Base-by-base conservation (phyloP, 805 yeast species). In the Priceomyces medius region DNA sequence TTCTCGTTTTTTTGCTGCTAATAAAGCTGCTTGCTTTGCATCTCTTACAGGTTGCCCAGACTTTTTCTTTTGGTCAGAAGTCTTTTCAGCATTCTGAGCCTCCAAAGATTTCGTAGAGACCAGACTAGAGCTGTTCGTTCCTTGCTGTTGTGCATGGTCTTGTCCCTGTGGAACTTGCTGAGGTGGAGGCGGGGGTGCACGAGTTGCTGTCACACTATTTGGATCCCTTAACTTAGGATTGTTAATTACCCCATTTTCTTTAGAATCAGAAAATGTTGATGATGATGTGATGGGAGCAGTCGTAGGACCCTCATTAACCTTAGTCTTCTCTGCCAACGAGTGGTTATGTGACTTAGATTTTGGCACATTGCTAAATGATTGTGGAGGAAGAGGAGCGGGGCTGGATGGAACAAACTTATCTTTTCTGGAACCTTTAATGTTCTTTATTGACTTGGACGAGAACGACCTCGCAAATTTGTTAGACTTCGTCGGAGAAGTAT, bases 1-100 rank as follows among this genome's bases (percentile, higher is more conserved):
- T 56, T 88, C 96, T 37, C 91, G 79, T 53, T 87, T 85, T 57
- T 81, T 76, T 49, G 80, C 86, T 2, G 77, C 76, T 48, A 66
- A 61, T 48, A 72, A 66, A 29, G 81, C 85, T 31, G 77, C 86
- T 57, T 68, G 79, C 41, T 69, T 70, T 10, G 76, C 71, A 47
- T 70, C 79, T 28, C 79, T 63, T 2, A 68, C 77, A 0, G 79
- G 78, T 45, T 56, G 61, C 39, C 44, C 43, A 33, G 55, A 33
- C 27, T 37, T 45, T 19, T 36, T 37, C 35, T 45, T 20, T 44
- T 47, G 35, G 16, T 32, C 23, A 17, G 7, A 12, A 12, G n/a
- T 32, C 13, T 19, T 32, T 5, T 20, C 35, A 32, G n/a, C n/a
- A 12, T 7, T 4, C 13, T 4, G 7, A 4, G 35, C 35, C n/a